Conservation (phyloP, 1,284 basidiomycete species). For the Puccinia horiana region DNA sequence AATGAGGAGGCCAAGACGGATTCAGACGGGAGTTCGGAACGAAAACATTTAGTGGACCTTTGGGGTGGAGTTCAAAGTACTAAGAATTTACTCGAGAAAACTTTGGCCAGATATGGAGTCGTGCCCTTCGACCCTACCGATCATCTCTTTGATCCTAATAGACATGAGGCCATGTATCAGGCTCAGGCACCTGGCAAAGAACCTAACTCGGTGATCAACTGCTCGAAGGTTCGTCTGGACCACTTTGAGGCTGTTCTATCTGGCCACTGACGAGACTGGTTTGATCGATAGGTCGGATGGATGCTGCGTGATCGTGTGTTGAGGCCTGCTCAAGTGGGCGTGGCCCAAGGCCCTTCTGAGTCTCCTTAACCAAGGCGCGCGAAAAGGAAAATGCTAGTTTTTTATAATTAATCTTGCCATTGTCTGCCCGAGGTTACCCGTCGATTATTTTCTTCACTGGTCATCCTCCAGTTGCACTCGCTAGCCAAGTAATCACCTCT, state of each 20-base stretch:
- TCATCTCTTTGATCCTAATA: constrained; percentile 89
- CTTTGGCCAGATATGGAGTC: constrained; percentile 86
- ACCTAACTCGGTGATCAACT: constrained; percentile 85
- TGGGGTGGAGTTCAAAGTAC: constrained; percentile 88
- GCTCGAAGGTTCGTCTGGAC: constrained; percentile 77
- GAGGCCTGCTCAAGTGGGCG: constrained; percentile 93
- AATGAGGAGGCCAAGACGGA: not conserved
- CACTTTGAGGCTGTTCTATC: constrained; percentile 51
- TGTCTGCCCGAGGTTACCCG: too few relatives aligned
- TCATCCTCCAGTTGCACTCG: too few relatives aligned
- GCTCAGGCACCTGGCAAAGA: constrained; percentile 82
- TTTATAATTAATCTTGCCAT: too few relatives aligned
- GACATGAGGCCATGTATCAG: constrained; percentile 92
- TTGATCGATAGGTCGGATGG: constrained; percentile 59
- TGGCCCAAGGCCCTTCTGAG: constrained; percentile 64
- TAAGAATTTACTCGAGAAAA: constrained; percentile 82
- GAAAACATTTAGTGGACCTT: constrained; percentile 69
- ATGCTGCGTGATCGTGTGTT: constrained; percentile 88
- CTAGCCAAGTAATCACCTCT: too few relatives aligned
- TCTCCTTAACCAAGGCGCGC: not conserved
- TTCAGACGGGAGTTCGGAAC: constrained; percentile 55
- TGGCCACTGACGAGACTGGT: too few relatives aligned
- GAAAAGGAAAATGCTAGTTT: not conserved
- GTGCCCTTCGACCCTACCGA: constrained; percentile 88
- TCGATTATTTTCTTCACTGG: too few relatives aligned